These are phyloP conservation scores for Leishmania gerbilli DNA, from an alignment of 208 protist species.

Conservation along the genomic window DNA sequence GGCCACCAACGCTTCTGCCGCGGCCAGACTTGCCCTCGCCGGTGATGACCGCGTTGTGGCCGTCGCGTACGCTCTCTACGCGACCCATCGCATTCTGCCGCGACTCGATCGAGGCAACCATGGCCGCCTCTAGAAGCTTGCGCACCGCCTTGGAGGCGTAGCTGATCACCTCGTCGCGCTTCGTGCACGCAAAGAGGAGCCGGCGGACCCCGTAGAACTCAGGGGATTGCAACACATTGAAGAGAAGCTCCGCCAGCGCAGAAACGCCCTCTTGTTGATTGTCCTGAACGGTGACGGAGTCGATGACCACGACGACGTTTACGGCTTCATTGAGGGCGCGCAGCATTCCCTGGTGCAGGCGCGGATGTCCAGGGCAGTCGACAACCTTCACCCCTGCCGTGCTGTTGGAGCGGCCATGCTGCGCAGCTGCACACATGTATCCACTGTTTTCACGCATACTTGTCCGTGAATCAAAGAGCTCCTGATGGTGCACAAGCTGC, in stretches of 20 bases:
- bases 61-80: constrained; percentile 68
- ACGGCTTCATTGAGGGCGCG: constrained; percentile 47
- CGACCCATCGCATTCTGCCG: constrained; percentile 53
- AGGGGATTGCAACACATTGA: constrained; percentile 59
- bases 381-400: constrained; percentile 36
- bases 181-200: constrained; percentile 77
- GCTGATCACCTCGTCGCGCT: constrained; percentile 84
- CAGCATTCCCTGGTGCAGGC: constrained; percentile 57
- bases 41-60: constrained; percentile 40
- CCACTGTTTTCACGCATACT: constrained; percentile 73
- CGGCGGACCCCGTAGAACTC: constrained; percentile 68
- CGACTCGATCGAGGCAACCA: constrained; percentile 51
- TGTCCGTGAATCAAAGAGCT: constrained; percentile 40
- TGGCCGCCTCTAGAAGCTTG: constrained; percentile 71
- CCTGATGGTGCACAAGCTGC: constrained; percentile 42
- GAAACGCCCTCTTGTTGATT: constrained; percentile 65
- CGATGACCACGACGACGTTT: constrained; percentile 73
- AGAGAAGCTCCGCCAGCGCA: constrained; percentile 74
- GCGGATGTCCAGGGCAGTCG: constrained; percentile 83
- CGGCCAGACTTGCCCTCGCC: constrained; percentile 6
- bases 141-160: constrained; percentile 77
- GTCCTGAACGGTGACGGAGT: constrained; percentile 79
- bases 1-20: constrained; percentile 13
- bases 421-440: constrained; percentile 7
- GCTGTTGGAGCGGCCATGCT: background rate